Conservation (phyloP, 1,284 basidiomycete species). For the Tilletia setariae region DNA sequence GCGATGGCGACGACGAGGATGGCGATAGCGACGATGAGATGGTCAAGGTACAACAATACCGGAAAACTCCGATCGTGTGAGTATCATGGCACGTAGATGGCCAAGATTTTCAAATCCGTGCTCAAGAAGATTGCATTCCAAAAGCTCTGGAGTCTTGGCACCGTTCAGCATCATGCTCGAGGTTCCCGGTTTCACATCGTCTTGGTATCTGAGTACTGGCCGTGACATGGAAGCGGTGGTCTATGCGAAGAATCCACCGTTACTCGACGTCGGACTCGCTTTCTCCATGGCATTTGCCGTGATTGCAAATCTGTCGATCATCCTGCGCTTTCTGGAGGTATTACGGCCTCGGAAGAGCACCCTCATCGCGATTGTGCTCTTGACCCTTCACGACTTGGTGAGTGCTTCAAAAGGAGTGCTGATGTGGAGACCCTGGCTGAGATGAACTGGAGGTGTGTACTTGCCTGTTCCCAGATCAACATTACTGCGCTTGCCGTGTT, state of each 20-base stretch:
- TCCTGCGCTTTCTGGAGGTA: slow-evolving; percentile 66
- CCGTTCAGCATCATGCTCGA: slow-evolving; percentile 76
- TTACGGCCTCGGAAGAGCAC: slow-evolving; percentile 59
- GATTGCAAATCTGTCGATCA: slow-evolving; percentile 68
- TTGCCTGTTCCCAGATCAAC: slow-evolving; percentile 65
- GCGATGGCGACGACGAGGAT: neutral
- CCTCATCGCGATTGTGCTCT: slow-evolving; percentile 63
- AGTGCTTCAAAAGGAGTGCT: neutral
- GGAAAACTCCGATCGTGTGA: slow-evolving; percentile 39
- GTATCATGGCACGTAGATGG: neutral
- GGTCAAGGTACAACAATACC: slow-evolving; percentile 15
- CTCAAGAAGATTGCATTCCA: neutral
- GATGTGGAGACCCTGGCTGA: neutral
- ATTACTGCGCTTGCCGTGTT: slow-evolving; percentile 65
- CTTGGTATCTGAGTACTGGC: slow-evolving; percentile 41
- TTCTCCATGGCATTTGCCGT: slow-evolving; percentile 69
- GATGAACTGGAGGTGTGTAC: neutral
- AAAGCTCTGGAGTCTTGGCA: slow-evolving; percentile 66
- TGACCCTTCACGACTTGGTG: slow-evolving; percentile 46
- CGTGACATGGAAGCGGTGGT: slow-evolving; percentile 21
- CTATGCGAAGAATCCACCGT: slow-evolving; percentile 53
- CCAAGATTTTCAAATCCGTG: neutral
- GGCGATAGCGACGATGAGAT: slow-evolving; percentile 4
- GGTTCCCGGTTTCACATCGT: slow-evolving; percentile 34
- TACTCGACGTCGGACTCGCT: slow-evolving; percentile 64